phyloP scores from a whole-genome alignment of 768 basidiomycete genomes.

The Suillus alpinus region DNA sequence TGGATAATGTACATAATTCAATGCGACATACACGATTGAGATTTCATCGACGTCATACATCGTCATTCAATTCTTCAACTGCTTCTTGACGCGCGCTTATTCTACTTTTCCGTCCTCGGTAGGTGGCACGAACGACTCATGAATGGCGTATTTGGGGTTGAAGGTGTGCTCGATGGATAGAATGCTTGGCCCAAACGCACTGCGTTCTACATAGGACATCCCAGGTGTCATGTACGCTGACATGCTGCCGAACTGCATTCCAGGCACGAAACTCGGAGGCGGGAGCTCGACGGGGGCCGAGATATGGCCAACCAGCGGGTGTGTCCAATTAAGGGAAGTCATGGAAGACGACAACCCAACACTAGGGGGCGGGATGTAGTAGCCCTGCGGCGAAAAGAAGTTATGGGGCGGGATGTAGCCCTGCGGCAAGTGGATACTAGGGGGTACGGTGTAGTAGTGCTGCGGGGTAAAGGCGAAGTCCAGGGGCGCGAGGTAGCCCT shows the following conservation, averaged over 20 bases:
- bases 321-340: background rate
- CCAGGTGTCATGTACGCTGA: background rate
- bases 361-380: background rate
- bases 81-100: background rate
- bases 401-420: too few relatives aligned
- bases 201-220: background rate
- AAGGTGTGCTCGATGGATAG: too few relatives aligned
- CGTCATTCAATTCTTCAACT: background rate
- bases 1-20: slow-evolving; percentile 27
- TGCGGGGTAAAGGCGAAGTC: background rate
- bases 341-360: background rate
- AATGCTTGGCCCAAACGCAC: background rate
- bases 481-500: background rate
- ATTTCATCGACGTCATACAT: background rate
- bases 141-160: background rate
- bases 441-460: background rate
- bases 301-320: background rate
- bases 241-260: background rate
- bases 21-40: background rate
- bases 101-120: background rate
- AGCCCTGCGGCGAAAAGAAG: background rate
- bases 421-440: too few relatives aligned
- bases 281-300: too few relatives aligned
- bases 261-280: too few relatives aligned
- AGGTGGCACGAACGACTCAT: background rate